Base-by-base conservation (phyloP, 257 asterid species). In the Solanum rostratum region DNA sequence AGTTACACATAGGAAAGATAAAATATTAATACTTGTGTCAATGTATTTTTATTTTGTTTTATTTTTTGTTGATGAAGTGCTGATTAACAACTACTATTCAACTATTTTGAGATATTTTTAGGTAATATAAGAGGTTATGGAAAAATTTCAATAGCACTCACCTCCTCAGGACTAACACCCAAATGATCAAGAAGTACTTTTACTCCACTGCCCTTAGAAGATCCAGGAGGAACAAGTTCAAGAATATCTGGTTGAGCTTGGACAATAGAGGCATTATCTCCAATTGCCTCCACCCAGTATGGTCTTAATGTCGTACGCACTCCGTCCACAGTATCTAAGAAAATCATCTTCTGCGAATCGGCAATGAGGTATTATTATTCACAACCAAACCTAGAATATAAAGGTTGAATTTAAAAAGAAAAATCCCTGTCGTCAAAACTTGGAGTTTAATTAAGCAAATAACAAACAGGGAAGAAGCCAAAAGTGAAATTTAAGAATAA, bases 191-290 rank as follows among this genome's bases (percentile, higher is more conserved):
- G 97, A 88, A 97, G 98, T 87, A 93, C 84, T 88, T 86, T 90
- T 60, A 97, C 97, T 86, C 98, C 97, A 57, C 86, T 89, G 86
- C 99, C 99, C 87, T 97, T 97, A 5, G 99, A 96, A 68, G 98
- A 90, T 54, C 97, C 97, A 41, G 90, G 90, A 73, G 99, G 98
- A 84, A 97, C 98, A 87, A 97, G 91, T 88, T 97, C 99, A 83
- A 97, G 98, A 91, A 97, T 95, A 90, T 97, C 98, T 1, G 97
- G 91, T 82, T 88, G 91, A 84, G 99, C 99, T 91, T 97, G 99
- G 87, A 97, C 98, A 76, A 97, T 97, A 81, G 97, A 92, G 45
- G 97, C 99, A 84, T 86, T 93, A 84, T 88, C 97, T 22, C 86
- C 92, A 27, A 86, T 87, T 71, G 98, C 97, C 92, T 91, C 93